phyloP scores from a whole-genome alignment of 1,284 basidiomycete genomes.

The Pascua sp. region DNA sequence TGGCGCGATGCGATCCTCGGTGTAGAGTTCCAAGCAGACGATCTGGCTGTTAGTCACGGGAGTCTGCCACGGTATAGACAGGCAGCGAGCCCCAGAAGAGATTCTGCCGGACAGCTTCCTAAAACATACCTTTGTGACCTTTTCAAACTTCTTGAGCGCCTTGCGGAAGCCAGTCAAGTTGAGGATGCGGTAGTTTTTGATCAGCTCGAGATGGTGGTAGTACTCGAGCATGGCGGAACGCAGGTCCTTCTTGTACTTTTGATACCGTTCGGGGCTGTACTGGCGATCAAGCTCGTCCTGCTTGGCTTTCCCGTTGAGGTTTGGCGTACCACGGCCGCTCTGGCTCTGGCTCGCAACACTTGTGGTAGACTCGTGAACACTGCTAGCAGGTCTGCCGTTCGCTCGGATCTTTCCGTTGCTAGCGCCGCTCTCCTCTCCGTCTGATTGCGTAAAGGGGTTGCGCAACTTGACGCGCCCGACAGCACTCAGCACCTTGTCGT shows the following conservation, averaged over 20 bases:
- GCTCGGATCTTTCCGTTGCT: too few relatives aligned
- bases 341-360: not conserved
- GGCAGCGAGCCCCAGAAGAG: too few relatives aligned
- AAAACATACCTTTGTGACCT: constrained; percentile 62
- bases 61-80: not conserved
- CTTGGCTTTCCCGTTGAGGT: not conserved
- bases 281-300: constrained; percentile 2
- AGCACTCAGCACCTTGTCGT: constrained; percentile 8
- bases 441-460: constrained; percentile 14
- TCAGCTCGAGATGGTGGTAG: constrained; percentile 70
- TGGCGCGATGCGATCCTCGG: constrained; percentile 63
- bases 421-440: too few relatives aligned
- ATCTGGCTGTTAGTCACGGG: constrained; percentile 23
- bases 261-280: constrained; percentile 73
- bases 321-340: not conserved
- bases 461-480: constrained; percentile 22
- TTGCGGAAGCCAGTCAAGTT: constrained; percentile 90
- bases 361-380: not conserved
- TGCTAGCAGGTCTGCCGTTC: not conserved
- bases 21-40: constrained; percentile 64
- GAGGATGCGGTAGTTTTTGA: constrained; percentile 81
- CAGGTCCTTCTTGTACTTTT: constrained; percentile 73
- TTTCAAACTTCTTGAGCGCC: constrained; percentile 90
- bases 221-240: constrained; percentile 79
- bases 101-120: not conserved